phyloP scores from a whole-genome alignment of 495 filamentous ascomycete genomes.

The Aspergillus steynii region DNA sequence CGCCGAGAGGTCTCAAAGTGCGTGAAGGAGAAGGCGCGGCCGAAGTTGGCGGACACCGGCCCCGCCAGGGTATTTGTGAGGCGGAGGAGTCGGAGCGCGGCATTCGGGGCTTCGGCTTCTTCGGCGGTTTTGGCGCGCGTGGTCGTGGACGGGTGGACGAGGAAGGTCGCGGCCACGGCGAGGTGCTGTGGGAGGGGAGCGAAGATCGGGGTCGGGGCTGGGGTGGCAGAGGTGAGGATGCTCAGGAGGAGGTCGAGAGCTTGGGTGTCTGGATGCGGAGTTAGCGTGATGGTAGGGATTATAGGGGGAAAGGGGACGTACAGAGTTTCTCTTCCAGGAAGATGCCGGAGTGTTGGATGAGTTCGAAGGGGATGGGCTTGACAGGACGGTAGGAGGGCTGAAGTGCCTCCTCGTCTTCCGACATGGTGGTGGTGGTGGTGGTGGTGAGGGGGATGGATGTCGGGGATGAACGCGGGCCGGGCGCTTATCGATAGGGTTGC shows the following conservation, averaged over 20 bases:
- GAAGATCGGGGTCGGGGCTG: constrained; percentile 43
- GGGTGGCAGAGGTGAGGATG: constrained; percentile 59
- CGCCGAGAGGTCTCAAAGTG: constrained; percentile 38
- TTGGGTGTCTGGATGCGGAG: constrained; percentile 54
- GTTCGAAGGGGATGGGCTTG: constrained; percentile 56
- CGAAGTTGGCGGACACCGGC: constrained; percentile 48
- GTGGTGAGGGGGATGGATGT: not conserved
- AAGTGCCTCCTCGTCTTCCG: constrained; percentile 20
- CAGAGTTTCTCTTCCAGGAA: constrained; percentile 77
- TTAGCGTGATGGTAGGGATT: not conserved
- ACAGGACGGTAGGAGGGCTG: constrained; percentile 49
- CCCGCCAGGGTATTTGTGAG: constrained; percentile 53
- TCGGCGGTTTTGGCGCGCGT: constrained; percentile 56
- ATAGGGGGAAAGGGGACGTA: constrained; percentile 31
- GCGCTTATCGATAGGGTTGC: constrained; percentile 17
- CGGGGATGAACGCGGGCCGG: not conserved
- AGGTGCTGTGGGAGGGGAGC: constrained; percentile 59
- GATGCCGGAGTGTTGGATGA: constrained; percentile 65
- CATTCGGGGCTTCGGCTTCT: constrained; percentile 51
- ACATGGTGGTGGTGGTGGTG: constrained; percentile 14
- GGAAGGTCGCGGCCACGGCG: constrained; percentile 64
- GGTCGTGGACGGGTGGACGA: constrained; percentile 71
- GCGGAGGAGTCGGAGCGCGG: constrained; percentile 60
- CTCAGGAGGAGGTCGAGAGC: constrained; percentile 68
- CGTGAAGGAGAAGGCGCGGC: constrained; percentile 55